phyloP scores from a whole-genome alignment of 2,329 filamentous ascomycete species.

The Colletotrichum tropicale region DNA sequence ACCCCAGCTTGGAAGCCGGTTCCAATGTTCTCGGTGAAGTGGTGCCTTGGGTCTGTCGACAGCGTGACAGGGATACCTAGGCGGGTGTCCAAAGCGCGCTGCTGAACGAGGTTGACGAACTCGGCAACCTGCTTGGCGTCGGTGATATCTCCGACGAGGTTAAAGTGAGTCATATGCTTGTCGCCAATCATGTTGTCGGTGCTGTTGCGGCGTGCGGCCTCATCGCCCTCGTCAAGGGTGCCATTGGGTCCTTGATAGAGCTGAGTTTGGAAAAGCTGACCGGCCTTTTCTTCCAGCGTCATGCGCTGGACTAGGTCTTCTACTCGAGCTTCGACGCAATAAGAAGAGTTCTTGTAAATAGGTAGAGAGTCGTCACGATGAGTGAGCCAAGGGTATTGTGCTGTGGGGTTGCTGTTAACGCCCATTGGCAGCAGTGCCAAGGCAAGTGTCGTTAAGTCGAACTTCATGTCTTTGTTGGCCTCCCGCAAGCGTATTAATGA shows the following conservation, averaged over 20 bases:
- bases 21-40: conserved; percentile 46
- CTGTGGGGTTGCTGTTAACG: neutral
- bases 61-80: conserved; percentile 54
- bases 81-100: conserved; percentile 44
- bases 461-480: neutral
- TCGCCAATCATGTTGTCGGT: conserved; percentile 36
- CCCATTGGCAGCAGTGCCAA: neutral
- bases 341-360: conserved; percentile 33
- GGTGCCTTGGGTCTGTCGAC: conserved; percentile 51
- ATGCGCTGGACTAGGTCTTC: conserved; percentile 50
- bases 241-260: conserved; percentile 28
- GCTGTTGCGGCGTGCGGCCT: conserved; percentile 19
- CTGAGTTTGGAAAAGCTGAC: conserved; percentile 49
- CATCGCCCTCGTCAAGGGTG: conserved; percentile 11
- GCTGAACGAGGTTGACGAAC: conserved; percentile 47
- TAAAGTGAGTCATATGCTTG: conserved; percentile 49
- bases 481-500: neutral
- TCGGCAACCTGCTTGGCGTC: conserved; percentile 37
- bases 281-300: conserved; percentile 52
- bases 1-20: conserved; percentile 45
- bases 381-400: neutral
- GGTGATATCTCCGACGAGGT: conserved; percentile 45
- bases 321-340: conserved; percentile 48
- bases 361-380: neutral
- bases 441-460: neutral